Conservation (phyloP, 768 basidiomycete genomes). For the Hericium alpestre region DNA sequence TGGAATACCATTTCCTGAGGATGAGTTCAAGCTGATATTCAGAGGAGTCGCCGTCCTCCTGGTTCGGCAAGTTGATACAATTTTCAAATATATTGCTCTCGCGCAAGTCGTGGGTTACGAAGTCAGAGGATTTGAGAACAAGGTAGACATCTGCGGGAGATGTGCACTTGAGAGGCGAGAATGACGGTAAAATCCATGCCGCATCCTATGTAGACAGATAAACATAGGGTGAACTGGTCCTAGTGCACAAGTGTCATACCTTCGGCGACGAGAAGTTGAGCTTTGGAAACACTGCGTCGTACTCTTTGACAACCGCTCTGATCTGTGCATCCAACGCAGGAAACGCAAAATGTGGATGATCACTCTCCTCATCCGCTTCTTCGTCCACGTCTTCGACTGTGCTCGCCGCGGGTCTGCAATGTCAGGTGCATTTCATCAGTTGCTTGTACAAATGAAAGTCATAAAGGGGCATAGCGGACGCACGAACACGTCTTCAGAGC, state of each 20-base stretch:
- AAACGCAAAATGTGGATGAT: constrained; percentile 45
- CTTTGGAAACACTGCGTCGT: constrained; percentile 87
- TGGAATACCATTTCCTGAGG: constrained; percentile 80
- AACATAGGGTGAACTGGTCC: not conserved
- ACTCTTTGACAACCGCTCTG: constrained; percentile 48
- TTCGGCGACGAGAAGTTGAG: constrained; percentile 94
- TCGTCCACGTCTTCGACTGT: constrained; percentile 44
- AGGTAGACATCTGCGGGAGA: constrained; percentile 86
- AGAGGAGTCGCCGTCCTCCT: constrained; percentile 1
- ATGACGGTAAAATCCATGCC: constrained; percentile 79
- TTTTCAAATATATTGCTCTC: constrained; percentile 54
- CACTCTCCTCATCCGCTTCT: constrained; percentile 28
- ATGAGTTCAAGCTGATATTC: constrained; percentile 71
- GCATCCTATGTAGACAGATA: constrained; percentile 56
- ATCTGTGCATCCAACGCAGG: constrained; percentile 75
- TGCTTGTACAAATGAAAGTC: no score
- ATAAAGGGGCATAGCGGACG: not conserved
- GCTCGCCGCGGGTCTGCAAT: constrained; percentile 38
- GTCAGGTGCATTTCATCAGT: no score
- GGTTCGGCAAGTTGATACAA: constrained; percentile 25
- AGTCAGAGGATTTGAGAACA: constrained; percentile 87
- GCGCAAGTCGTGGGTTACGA: constrained; percentile 70
- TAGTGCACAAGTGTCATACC: constrained; percentile 29
- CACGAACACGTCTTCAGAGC: constrained; percentile 67
- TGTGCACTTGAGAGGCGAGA: constrained; percentile 78